Percentiles rank a stretch among this genome's conserved stretches.
phyloP scores from a whole-genome alignment of 2,329 filamentous ascomycete genomes.

The Alternaria ethzedia region DNA sequence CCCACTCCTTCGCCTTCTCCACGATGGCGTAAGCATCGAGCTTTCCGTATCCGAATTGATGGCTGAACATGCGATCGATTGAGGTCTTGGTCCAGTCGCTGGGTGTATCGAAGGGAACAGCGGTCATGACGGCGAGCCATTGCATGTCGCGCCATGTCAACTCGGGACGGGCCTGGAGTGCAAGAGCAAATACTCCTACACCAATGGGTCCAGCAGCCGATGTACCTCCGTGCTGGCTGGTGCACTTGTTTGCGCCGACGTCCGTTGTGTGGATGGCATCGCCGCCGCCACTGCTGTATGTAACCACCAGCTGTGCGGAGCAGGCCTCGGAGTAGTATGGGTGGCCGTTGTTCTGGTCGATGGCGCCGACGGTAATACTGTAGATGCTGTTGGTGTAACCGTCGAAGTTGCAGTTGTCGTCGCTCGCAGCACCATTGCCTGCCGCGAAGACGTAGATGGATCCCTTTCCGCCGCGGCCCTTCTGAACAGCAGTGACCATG shows the following conservation, averaged over 20 bases:
- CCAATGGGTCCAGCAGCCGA: slow-evolving; percentile 93
- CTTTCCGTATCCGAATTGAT: slow-evolving; percentile 95
- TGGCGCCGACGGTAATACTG: slow-evolving; percentile 93
- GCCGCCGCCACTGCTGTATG: slow-evolving; percentile 88
- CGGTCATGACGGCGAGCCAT: slow-evolving; percentile 84
- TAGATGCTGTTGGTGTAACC: slow-evolving; percentile 99
- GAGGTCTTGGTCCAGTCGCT: slow-evolving; percentile 82
- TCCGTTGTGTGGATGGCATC: slow-evolving; percentile 97
- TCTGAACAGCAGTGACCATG: slow-evolving; percentile 90
- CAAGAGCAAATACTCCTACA: slow-evolving; percentile 89
- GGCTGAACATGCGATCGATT: slow-evolving; percentile 86
- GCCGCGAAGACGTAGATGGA: slow-evolving; percentile 97
- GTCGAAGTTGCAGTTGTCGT: slow-evolving; percentile 99
- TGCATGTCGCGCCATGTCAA: slow-evolving; percentile 94
- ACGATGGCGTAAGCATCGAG: slow-evolving; percentile 87
- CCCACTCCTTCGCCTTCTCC: slow-evolving; percentile 82
- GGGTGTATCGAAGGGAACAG: slow-evolving; percentile 78
- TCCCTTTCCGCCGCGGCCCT: slow-evolving; percentile 81
- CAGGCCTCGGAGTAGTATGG: slow-evolving; percentile 97
- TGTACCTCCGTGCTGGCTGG: slow-evolving; percentile 84
- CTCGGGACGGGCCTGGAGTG: slow-evolving; percentile 82
- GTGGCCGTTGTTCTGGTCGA: slow-evolving; percentile 85
- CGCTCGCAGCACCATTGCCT: slow-evolving; percentile 84
- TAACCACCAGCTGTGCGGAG: slow-evolving; percentile 93
- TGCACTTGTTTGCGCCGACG: slow-evolving; percentile 82